Evolutionary conservation across 768 basidiomycete species (phyloP).

Genomic region (Cytidiella melzeri): DNA sequence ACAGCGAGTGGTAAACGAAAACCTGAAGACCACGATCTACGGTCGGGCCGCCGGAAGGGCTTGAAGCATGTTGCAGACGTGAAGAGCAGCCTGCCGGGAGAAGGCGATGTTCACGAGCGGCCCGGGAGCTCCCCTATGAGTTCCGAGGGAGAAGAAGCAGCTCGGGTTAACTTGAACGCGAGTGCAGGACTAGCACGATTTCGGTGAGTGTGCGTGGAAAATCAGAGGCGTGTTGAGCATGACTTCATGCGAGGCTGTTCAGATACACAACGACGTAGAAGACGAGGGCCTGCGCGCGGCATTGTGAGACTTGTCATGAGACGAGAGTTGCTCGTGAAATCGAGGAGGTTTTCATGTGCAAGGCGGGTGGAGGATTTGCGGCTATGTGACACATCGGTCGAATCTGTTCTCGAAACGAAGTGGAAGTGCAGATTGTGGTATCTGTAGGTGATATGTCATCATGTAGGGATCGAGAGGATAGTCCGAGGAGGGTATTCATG

Average conservation of each 20-base stretch:
- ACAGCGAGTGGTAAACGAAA: conserved; percentile 13
- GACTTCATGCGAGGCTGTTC: background rate
- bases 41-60: conserved; percentile 17
- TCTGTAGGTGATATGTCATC: conserved; percentile 4
- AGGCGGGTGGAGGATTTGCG: background rate
- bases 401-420: conserved; percentile 11
- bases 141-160: conserved; percentile 5
- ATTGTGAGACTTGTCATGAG: background rate
- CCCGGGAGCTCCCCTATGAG: conserved; percentile 12
- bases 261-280: conserved; percentile 1
- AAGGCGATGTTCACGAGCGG: conserved; percentile 13
- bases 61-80: conserved; percentile 17
- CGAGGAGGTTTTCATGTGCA: background rate
- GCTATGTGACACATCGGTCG: conserved; percentile 10
- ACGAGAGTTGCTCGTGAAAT: background rate
- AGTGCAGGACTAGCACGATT: conserved; percentile 19
- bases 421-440: conserved; percentile 5
- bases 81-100: conserved; percentile 10
- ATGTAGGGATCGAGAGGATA: conserved; percentile 6
- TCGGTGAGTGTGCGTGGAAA: conserved; percentile 19
- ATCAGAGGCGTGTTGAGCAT: background rate
- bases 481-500: conserved; percentile 9
- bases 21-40: conserved; percentile 18
- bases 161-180: background rate
- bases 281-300: background rate